Evolutionary conservation across 495 filamentous ascomycete species (phyloP), one percentile per base, ranked within the genome.

Genomic region (Darksidea phi): DNA sequence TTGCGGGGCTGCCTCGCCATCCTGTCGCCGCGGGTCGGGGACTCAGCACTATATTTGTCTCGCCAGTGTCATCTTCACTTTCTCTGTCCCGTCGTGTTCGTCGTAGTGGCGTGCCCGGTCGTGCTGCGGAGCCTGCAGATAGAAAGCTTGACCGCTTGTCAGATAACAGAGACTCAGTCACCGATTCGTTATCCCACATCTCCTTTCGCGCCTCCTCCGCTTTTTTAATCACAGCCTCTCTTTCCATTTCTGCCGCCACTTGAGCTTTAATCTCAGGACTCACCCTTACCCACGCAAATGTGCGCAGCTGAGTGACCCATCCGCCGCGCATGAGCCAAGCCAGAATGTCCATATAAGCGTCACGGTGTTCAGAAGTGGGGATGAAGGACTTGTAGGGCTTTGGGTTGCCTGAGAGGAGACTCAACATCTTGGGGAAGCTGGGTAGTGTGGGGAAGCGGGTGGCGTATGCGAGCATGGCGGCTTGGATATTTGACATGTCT

Each of bases 271-370:
- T 83, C 62, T 85, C 80, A 26, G 82, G 78, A 73, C 81, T 80
- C 28, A 86, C 80, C 34, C 71, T 82, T 56, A 97, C 83, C 77
- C 92, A 91, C 2, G 87, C 90, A 68, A 93, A 97, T 13, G 88
- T 89, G 54, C 92, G 85, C 1, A 98, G 79, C 71, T 95, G 91
- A 1, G 87, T 94, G 0, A 95, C 93, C 87, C 93, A 96, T 24
- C 91, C 90, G 54, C 89, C 88, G 51, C 91, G 86, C 70, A 97
- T 81, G 18, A 97, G 78, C 90, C 92, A 98, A 12, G 89, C 91
- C 6, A 98, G 77, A 69, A 97, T 96, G 13, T 88, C 79, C 65
- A 97, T 85, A 73, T 96, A 98, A 1, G 85, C 83, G 25, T 84
- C 81, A 32, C 93, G 89, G 73, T 97, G 92, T 65, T 91, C 88